Evolutionary conservation across 2,329 filamentous ascomycete genomes (phyloP).

Genomic region (Calonectria pteridis): DNA sequence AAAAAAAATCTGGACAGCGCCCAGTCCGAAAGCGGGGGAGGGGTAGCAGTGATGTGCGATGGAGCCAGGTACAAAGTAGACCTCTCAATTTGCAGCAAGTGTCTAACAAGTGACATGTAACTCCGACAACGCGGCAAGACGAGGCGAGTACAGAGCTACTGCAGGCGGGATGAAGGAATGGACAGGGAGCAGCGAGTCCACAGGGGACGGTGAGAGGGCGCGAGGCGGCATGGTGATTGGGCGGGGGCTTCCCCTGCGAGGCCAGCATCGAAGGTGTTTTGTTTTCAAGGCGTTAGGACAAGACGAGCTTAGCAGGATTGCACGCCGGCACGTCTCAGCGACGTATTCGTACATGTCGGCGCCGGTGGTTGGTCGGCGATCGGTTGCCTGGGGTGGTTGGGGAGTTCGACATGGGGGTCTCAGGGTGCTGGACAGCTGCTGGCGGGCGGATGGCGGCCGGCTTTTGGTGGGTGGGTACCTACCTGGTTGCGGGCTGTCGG

Average conservation of each 20-base stretch:
- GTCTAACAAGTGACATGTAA: slow-evolving; percentile 3
- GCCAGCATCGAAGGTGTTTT: slow-evolving; percentile 7
- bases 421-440: slow-evolving; percentile 4
- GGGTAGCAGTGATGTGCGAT: slow-evolving; percentile 43
- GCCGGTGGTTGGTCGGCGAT: slow-evolving; percentile 32
- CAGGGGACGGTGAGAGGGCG: slow-evolving; percentile 19
- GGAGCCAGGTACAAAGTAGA: slow-evolving; percentile 8
- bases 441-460: slow-evolving; percentile 32
- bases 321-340: slow-evolving; percentile 22
- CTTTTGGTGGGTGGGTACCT: slow-evolving; percentile 31
- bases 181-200: slow-evolving; percentile 13
- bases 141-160: slow-evolving; percentile 13
- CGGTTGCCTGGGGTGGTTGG: slow-evolving; percentile 44
- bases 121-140: neutral
- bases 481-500: slow-evolving; percentile 44
- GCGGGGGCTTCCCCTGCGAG: slow-evolving; percentile 12
- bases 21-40: slow-evolving; percentile 53
- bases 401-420: slow-evolving; percentile 4
- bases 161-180: neutral
- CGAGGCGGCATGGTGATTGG: slow-evolving; percentile 17
- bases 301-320: slow-evolving; percentile 1
- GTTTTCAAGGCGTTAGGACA: neutral
- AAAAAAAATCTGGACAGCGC: slow-evolving; percentile 44
- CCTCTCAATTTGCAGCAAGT: slow-evolving; percentile 1
- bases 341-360: slow-evolving; percentile 41